Evolutionary conservation across 345 rosid genomes (phyloP).

Genomic region (Citrus medica): DNA sequence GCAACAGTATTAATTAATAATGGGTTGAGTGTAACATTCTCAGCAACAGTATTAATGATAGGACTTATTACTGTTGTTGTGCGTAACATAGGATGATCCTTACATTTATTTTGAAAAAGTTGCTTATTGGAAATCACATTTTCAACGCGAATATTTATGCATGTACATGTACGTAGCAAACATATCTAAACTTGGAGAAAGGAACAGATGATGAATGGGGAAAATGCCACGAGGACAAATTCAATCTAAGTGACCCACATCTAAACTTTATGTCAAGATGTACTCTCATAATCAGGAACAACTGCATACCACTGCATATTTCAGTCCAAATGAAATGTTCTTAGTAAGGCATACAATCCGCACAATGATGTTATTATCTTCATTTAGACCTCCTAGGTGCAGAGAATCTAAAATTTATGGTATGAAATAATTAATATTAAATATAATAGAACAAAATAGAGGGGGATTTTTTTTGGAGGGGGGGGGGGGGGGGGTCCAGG

Average conservation of each 20-base stretch:
- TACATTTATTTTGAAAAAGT: no score
- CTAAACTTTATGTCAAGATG: background rate
- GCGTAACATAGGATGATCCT: no score
- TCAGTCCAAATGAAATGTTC: background rate
- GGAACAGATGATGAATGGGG: background rate
- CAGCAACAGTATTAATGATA: no score
- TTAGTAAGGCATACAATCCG: background rate
- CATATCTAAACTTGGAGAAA: background rate
- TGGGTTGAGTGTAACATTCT: no score
- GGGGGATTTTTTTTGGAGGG: no score
- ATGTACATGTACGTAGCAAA: no score
- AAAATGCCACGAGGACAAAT: background rate
- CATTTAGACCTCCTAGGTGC: background rate
- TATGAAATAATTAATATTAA: background rate
- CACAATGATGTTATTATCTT: background rate
- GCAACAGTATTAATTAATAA: no score
- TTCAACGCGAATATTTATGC: no score
- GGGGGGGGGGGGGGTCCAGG: no score
- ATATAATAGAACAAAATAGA: background rate
- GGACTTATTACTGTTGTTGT: no score
- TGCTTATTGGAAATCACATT: no score
- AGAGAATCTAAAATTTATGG: background rate
- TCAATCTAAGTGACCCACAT: background rate
- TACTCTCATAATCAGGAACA: background rate
- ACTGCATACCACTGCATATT: background rate